phyloP scores from a whole-genome alignment of 148 eudicot species.

The Fagopyrum esculentum region DNA sequence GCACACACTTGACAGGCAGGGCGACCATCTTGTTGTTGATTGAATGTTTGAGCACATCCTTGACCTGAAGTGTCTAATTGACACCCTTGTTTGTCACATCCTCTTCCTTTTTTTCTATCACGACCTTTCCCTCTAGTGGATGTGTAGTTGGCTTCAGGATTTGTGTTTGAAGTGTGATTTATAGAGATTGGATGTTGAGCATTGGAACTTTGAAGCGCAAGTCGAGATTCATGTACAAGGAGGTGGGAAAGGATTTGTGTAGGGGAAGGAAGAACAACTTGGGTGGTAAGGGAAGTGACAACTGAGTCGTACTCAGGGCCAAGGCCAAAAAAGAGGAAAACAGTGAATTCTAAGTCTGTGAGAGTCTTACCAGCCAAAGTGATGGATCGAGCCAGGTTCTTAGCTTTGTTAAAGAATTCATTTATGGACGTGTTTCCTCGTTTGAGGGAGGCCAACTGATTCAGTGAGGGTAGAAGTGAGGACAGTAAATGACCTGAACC shows the following conservation, averaged over 20 bases:
- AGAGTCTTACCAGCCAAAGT: not conserved
- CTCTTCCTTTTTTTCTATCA: too few relatives aligned
- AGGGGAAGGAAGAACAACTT: not conserved
- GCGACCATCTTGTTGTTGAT: not conserved
- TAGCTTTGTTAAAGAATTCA: not conserved
- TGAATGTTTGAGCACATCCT: not conserved
- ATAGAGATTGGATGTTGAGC: too few relatives aligned
- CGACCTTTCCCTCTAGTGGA: too few relatives aligned
- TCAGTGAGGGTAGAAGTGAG: not conserved
- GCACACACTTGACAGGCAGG: not conserved
- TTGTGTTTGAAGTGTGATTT: too few relatives aligned
- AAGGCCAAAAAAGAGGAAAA: not conserved
- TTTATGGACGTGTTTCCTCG: not conserved
- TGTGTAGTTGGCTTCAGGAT: too few relatives aligned
- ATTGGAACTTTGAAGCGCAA: not conserved
- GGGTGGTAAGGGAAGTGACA: not conserved
- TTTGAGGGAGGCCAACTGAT: not conserved
- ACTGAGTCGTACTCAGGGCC: not conserved
- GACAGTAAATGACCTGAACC: not conserved
- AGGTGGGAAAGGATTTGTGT: not conserved
- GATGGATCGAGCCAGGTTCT: not conserved
- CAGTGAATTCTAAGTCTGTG: not conserved
- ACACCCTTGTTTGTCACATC: too few relatives aligned
- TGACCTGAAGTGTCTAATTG: rapidly evolving
- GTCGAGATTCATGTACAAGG: not conserved